Conservation (phyloP, 2,329 filamentous ascomycete genomes). For the Magnaporthiopsis poae region DNA sequence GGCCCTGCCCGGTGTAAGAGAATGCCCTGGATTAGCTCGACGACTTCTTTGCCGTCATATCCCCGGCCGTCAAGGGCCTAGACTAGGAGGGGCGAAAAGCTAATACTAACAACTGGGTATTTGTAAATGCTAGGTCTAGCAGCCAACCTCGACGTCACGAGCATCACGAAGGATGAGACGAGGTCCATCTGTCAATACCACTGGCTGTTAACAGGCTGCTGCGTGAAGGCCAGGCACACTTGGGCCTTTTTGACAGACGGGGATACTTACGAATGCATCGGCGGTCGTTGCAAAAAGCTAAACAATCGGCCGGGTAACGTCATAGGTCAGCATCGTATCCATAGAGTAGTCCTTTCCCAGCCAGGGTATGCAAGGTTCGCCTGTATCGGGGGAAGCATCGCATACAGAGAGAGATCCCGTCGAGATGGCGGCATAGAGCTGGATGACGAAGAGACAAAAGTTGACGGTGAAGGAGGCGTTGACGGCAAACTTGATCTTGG, state of each 20-base stretch:
- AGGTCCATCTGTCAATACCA: slow-evolving; percentile 41
- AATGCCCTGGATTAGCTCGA: not conserved
- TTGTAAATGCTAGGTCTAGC: slow-evolving; percentile 50
- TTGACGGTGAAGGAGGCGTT: slow-evolving; percentile 41
- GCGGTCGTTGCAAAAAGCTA: slow-evolving; percentile 54
- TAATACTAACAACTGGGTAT: slow-evolving; percentile 43
- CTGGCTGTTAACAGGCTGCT: slow-evolving; percentile 15
- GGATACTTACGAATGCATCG: slow-evolving; percentile 45
- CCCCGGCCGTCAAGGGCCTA: not conserved
- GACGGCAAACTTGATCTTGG: slow-evolving; percentile 44
- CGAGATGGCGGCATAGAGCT: slow-evolving; percentile 47
- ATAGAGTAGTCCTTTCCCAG: not conserved
- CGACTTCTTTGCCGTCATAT: slow-evolving; percentile 4
- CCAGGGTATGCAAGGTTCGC: not conserved
- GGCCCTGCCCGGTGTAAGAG: slow-evolving; percentile 28
- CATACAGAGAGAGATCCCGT: slow-evolving; percentile 45
- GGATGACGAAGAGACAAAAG: slow-evolving; percentile 46
- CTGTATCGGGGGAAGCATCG: not conserved
- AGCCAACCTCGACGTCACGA: slow-evolving; percentile 50
- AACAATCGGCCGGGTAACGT: not conserved
- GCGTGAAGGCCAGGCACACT: not conserved
- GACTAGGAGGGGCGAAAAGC: no score
- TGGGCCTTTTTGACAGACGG: not conserved
- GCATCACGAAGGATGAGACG: slow-evolving; percentile 54
- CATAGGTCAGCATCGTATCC: slow-evolving; percentile 15